These are phyloP conservation scores for Sungouiozyma ichnusensis DNA, from an alignment of 805 yeast genomes.

Conservation along the genomic window DNA sequence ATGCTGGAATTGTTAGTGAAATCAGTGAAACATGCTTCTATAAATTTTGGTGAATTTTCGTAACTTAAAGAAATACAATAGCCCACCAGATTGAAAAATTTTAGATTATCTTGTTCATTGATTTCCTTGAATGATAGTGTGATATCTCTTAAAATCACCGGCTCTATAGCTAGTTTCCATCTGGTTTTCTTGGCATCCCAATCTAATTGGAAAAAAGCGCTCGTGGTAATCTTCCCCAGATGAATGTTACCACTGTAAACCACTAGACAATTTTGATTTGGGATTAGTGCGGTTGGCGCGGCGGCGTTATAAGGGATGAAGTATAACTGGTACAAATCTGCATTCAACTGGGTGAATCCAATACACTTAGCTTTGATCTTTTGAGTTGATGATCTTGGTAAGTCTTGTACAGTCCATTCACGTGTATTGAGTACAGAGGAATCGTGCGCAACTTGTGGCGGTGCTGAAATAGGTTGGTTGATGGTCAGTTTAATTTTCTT, in stretches of 20 bases:
- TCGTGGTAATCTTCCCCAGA: neutral
- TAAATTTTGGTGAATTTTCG: neutral
- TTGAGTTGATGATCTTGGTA: no score
- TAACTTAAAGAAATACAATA: neutral
- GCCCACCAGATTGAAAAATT: neutral
- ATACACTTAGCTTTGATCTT: neutral
- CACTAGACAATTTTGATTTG: neutral
- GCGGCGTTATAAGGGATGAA: neutral
- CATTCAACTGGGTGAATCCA: neutral
- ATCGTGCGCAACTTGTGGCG: no score
- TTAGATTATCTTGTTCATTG: neutral
- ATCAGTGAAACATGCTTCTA: slow-evolving; percentile 13
- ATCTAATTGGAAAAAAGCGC: neutral
- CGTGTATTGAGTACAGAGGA: no score
- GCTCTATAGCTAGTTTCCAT: neutral
- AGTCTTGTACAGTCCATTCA: no score
- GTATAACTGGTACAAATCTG: neutral
- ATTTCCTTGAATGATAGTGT: neutral
- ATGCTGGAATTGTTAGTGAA: slow-evolving; percentile 13
- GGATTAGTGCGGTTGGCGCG: neutral
- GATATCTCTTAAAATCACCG: neutral
- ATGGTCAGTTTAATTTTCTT: neutral
- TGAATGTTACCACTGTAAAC: neutral
- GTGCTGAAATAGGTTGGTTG: neutral
- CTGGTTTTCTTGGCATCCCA: neutral